Conservation (phyloP, 2,329 filamentous ascomycete species). For the Leptographium galeiforme region DNA sequence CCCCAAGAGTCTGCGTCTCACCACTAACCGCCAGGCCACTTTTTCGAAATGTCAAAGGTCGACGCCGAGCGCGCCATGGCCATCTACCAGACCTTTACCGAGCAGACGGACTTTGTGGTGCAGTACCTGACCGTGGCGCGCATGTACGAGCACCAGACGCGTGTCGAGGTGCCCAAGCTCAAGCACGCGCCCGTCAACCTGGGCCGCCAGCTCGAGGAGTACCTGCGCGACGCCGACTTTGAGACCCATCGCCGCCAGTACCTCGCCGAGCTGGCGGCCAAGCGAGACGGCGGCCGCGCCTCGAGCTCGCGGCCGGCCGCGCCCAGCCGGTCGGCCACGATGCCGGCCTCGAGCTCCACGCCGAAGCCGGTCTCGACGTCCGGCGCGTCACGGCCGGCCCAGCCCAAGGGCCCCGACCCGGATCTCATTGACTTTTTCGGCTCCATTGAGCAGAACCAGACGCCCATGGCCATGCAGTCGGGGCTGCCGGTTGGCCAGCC, state of each 20-base stretch:
- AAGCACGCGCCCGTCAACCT: constrained; percentile 94
- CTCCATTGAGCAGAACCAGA: constrained; percentile 82
- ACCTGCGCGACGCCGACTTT: constrained; percentile 88
- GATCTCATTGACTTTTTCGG: constrained; percentile 93
- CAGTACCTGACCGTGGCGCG: constrained; percentile 77
- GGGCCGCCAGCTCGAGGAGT: constrained; percentile 81
- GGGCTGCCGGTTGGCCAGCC: constrained; percentile 8
- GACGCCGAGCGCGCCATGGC: constrained; percentile 85
- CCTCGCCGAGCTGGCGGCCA: constrained; percentile 68
- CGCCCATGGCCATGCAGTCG: constrained; percentile 43
- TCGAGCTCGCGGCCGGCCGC: background rate
- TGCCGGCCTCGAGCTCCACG: constrained; percentile 13
- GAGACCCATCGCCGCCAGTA: constrained; percentile 89
- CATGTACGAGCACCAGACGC: constrained; percentile 81
- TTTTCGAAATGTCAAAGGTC: constrained; percentile 93
- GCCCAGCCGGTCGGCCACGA: constrained; percentile 25
- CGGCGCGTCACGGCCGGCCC: constrained; percentile 9
- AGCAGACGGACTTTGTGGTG: constrained; percentile 85
- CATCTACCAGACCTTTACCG: constrained; percentile 85
- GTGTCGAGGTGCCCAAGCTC: constrained; percentile 88
- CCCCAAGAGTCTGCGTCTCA: too few species aligned
- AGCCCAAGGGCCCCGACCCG: constrained; percentile 53
- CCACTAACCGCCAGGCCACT: constrained; percentile 58
- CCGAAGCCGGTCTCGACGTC: constrained; percentile 29
- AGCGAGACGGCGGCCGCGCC: constrained; percentile 34